Conservation (phyloP, 306 rosid species). For the Quercus agrifolia region DNA sequence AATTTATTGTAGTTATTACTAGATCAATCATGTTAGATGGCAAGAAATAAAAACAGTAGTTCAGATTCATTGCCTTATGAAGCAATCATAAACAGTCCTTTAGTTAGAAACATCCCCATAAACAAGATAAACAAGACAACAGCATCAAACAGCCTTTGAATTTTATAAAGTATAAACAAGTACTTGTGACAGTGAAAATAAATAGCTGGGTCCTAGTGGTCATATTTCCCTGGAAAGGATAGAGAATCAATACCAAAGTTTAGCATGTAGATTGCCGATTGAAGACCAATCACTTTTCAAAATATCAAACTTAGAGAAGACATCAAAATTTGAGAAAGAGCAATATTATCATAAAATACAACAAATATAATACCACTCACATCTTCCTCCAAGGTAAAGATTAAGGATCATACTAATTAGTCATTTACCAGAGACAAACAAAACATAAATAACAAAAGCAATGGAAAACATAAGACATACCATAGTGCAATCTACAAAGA, state of each 20-base stretch:
- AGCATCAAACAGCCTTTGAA: neutral
- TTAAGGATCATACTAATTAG: neutral
- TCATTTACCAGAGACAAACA: neutral
- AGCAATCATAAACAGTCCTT: neutral
- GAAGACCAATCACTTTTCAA: neutral
- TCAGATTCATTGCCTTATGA: neutral
- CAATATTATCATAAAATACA: neutral
- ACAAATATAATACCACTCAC: neutral
- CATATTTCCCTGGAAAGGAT: neutral
- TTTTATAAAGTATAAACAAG: neutral
- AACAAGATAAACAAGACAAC: neutral
- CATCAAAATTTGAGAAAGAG: neutral
- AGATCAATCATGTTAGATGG: neutral
- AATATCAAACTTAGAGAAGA: neutral
- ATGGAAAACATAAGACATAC: constrained; percentile 35
- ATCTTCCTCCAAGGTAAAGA: neutral
- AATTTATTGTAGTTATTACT: neutral
- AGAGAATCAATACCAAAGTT: neutral
- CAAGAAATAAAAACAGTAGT: neutral
- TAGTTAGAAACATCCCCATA: neutral
- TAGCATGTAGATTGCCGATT: neutral
- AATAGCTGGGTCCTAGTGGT: neutral
- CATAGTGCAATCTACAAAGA: constrained; percentile 84
- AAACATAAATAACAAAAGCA: neutral
- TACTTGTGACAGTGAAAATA: neutral